A percentile compares a stretch with the other conserved stretches of the same genome.
Conservation (phyloP, 164 flowering plant genomes). For the Buxus sempervirens region DNA sequence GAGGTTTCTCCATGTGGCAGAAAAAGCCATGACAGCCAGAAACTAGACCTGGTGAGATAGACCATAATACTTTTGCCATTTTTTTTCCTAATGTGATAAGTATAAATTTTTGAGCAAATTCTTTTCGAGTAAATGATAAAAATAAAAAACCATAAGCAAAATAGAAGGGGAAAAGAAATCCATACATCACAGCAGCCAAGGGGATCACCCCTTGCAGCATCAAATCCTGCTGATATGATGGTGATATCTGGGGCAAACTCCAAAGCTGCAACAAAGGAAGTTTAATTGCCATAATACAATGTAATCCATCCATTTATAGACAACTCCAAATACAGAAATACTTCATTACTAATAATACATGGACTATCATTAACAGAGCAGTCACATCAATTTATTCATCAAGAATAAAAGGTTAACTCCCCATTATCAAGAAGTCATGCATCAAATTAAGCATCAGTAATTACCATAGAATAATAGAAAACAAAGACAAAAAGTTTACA, state of each 20-base stretch:
- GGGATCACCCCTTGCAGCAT: conserved; percentile 99
- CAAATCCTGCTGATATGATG: conserved; percentile 97
- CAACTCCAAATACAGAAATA: background rate
- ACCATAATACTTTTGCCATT: too few species aligned
- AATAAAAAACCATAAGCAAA: background rate
- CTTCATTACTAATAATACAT: background rate
- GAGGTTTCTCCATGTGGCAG: too few species aligned
- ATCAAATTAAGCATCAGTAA: background rate
- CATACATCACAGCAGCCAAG: conserved; percentile 96
- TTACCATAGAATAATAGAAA: too few species aligned
- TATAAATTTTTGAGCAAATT: background rate
- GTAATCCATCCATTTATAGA: background rate
- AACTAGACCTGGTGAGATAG: too few species aligned
- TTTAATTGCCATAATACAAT: background rate
- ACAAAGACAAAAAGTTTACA: background rate
- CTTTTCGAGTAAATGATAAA: background rate
- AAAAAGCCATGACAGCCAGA: too few species aligned
- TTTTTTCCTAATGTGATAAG: background rate
- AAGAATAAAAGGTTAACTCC: background rate
- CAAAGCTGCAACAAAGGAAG: conserved; percentile 51
- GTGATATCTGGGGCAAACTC: conserved; percentile 86
- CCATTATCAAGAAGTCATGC: background rate
- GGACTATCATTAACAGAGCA: background rate
- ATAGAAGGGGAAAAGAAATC: conserved; percentile 4
- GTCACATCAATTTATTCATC: background rate